phyloP scores from a whole-genome alignment of 805 yeast genomes.

The Helenozyma rhizophorensis region DNA sequence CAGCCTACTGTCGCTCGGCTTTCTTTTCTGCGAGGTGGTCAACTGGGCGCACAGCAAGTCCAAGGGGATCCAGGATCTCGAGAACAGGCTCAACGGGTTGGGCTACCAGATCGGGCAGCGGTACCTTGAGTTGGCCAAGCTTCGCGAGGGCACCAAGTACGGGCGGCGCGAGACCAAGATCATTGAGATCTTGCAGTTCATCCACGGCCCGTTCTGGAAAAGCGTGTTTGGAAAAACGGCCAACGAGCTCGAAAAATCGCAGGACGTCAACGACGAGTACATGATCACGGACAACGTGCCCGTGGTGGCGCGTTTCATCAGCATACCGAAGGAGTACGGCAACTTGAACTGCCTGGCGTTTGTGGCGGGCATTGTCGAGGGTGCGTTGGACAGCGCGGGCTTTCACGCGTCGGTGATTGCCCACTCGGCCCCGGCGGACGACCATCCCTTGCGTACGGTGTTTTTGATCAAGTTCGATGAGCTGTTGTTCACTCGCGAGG shows the following conservation, averaged over 20 bases:
- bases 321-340: conserved; percentile 75
- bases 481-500: conserved; percentile 52
- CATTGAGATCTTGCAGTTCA: conserved; percentile 66
- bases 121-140: conserved; percentile 61
- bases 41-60: conserved; percentile 59
- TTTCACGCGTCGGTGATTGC: conserved; percentile 80
- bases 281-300: conserved; percentile 82
- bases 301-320: conserved; percentile 62
- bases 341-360: conserved; percentile 78
- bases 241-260: conserved; percentile 70
- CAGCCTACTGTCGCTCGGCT: conserved; percentile 61
- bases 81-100: conserved; percentile 54
- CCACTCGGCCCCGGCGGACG: conserved; percentile 63
- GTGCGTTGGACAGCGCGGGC: conserved; percentile 67
- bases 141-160: conserved; percentile 58
- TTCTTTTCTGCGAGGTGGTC: conserved; percentile 66
- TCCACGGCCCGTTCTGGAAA: conserved; percentile 71
- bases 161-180: conserved; percentile 64
- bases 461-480: conserved; percentile 69
- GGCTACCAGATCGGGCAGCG: conserved; percentile 79
- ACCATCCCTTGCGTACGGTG: conserved; percentile 63
- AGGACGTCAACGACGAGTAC: conserved; percentile 61
- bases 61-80: conserved; percentile 61
- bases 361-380: conserved; percentile 82
- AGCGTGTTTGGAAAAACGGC: conserved; percentile 69